These are phyloP conservation scores for Arthrobotrys conoides DNA, from an alignment of 2,329 filamentous ascomycete genomes.

Conservation along the genomic window DNA sequence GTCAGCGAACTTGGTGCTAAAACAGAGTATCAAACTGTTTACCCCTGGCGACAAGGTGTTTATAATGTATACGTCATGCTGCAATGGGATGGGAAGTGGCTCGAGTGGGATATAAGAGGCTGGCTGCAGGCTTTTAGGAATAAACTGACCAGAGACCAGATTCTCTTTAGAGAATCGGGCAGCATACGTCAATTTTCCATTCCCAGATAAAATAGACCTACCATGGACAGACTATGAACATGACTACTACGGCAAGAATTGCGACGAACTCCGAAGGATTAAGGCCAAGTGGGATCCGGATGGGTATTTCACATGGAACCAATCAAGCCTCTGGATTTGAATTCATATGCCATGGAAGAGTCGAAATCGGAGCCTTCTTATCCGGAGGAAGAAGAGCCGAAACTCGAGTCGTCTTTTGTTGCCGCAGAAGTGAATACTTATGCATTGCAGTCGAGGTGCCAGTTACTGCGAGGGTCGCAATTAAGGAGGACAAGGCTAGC, in stretches of 20 bases:
- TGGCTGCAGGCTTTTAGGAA: conserved; percentile 63
- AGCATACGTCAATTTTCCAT: conserved; percentile 66
- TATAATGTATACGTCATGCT: conserved; percentile 66
- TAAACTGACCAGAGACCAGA: conserved; percentile 59
- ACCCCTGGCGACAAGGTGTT: conserved; percentile 64
- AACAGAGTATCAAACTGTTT: conserved; percentile 65
- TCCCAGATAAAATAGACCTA: background rate
- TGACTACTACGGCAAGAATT: conserved; percentile 66
- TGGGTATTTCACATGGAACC: conserved; percentile 64
- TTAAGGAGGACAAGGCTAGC: background rate
- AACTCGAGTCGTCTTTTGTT: too few species aligned
- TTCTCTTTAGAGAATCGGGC: conserved; percentile 63
- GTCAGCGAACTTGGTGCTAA: conserved; percentile 8
- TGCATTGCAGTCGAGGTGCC: background rate
- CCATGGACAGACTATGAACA: conserved; percentile 59
- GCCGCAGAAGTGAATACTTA: too few species aligned
- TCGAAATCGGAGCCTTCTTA: background rate
- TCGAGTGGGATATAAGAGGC: conserved; percentile 65
- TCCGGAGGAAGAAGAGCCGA: too few species aligned
- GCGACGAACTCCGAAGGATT: conserved; percentile 61
- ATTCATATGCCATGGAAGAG: background rate
- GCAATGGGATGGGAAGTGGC: conserved; percentile 65
- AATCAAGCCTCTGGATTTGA: conserved; percentile 62
- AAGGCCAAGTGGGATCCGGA: conserved; percentile 65
- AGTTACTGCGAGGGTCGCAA: background rate